Conservation (phyloP, 352 stramenopile species). For the Aphanomyces astaci region DNA sequence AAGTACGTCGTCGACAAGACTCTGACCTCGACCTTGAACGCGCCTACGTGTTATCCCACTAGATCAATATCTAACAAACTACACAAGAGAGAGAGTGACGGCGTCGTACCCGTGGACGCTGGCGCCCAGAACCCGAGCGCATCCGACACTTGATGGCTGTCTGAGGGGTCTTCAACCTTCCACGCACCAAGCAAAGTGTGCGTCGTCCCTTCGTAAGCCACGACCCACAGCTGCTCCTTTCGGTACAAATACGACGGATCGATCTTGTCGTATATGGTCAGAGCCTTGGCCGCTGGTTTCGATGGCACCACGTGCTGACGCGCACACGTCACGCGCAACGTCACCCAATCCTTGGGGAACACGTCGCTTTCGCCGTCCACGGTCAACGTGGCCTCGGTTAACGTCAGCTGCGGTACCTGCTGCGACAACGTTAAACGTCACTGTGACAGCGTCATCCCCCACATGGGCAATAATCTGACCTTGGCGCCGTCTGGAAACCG, state of each 20-base stretch:
- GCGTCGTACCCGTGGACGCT: constrained; percentile 42
- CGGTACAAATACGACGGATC: constrained; percentile 56
- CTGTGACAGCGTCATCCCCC: too few species aligned
- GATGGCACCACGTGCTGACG: constrained; percentile 41
- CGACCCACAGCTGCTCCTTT: constrained; percentile 66
- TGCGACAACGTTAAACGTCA: too few species aligned
- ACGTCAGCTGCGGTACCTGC: constrained; percentile 20
- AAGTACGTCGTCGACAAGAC: constrained; percentile 57
- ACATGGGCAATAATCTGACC: too few species aligned
- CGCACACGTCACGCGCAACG: constrained; percentile 43
- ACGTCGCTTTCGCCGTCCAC: constrained; percentile 64
- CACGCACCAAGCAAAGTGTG: constrained; percentile 52
- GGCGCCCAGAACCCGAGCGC: constrained; percentile 61
- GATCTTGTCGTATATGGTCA: constrained; percentile 65
- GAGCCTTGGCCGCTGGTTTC: constrained; percentile 40
- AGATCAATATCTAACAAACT: background rate
- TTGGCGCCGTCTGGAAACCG: constrained; percentile 29
- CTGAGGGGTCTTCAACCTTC: constrained; percentile 52
- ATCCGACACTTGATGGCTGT: constrained; percentile 36
- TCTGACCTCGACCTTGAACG: constrained; percentile 72
- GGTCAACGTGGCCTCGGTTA: constrained; percentile 34
- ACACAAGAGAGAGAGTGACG: too few species aligned
- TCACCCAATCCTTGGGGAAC: constrained; percentile 71
- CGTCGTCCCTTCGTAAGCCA: constrained; percentile 53
- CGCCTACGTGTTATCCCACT: constrained; percentile 28